Evolutionary conservation across 495 filamentous ascomycete genomes (phyloP), one percentile per base, ranked within the genome.

Genomic region (Hypoxylon fuscum): DNA sequence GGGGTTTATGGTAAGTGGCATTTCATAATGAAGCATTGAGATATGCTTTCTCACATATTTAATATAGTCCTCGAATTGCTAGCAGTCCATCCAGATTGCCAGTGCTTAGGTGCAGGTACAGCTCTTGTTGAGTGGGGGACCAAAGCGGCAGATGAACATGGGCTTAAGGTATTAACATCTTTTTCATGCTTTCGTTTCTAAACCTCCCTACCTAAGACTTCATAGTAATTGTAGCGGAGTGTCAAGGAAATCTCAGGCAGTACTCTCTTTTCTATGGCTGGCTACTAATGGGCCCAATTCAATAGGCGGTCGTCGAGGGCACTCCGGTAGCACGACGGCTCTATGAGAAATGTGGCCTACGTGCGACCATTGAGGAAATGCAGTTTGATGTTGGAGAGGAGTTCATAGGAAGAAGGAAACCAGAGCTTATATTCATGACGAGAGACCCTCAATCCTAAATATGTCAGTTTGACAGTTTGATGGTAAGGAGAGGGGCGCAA

Each of bases 121-220:
- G 74, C 79, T 64, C 76, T 86, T 1, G 70, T 83, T 3, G 31
- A 68, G 14, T 86, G 83, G 82, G 82, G 82, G 2, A 77, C 80
- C 37, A 66, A 76, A 14, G 55, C 71, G 31, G 78, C 80, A 0
- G 76, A 80, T 59, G 31, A 62, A 25, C 62, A 74, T 17, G 68
- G 71, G 7, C 5, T 71, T 3, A 50, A 55, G 35, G 59, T 68
- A 59, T 11, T 6, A 37, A n/a, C 15, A 1, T 37, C 11, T 37
- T 15, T 15, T 37, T 3, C n/a, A n/a, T 15, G 12, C 15, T 12
- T 37, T 14, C 12, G n/a, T 37, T 21, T 27, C 9, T 10, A 10
- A 8, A 29, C 12, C 11, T 37, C 34, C 12, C 11, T n/a, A 37
- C n/a, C n/a, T n/a, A n/a, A n/a, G n/a, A n/a, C n/a, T n/a, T n/a